Conservation (phyloP, 1,284 basidiomycete genomes). For the Cutaneotrichosporon daszewskae region DNA sequence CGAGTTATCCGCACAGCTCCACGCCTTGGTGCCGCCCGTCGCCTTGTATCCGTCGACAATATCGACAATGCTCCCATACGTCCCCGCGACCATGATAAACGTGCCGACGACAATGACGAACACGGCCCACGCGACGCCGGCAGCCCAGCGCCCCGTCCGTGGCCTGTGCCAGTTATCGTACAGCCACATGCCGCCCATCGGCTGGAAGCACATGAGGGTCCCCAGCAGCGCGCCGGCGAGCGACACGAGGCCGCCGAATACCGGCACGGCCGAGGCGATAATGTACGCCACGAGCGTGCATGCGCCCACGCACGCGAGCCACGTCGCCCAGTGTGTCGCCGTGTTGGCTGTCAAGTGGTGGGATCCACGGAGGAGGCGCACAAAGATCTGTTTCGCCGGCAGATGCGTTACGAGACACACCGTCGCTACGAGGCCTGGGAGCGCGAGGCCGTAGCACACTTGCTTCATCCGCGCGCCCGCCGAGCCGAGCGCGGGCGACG, state of each 20-base stretch:
- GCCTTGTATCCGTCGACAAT: constrained; percentile 15
- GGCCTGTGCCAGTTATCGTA: constrained; percentile 21
- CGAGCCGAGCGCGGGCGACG: constrained; percentile 39
- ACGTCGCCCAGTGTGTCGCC: constrained; percentile 43
- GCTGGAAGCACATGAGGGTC: constrained; percentile 12
- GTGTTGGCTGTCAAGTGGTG: constrained; percentile 58
- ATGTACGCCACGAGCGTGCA: constrained; percentile 10
- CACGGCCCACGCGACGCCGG: constrained; percentile 21
- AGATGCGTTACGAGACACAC: constrained; percentile 33
- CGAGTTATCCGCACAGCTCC: constrained; percentile 25
- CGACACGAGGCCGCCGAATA: constrained; percentile 23
- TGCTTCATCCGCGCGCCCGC: constrained; percentile 42
- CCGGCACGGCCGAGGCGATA: constrained; percentile 20
- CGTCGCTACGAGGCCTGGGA: constrained; percentile 34
- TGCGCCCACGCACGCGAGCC: constrained; percentile 48
- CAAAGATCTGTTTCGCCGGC: constrained; percentile 59
- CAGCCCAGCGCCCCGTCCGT: constrained; percentile 3
- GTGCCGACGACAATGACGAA: constrained; percentile 23
- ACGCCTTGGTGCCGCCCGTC: constrained; percentile 14
- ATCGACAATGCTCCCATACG: constrained; percentile 21
- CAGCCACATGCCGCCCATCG: constrained; percentile 30
- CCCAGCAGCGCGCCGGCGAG: constrained; percentile 25
- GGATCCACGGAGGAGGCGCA: constrained; percentile 57
- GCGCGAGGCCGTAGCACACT: constrained; percentile 37
- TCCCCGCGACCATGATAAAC: constrained; percentile 30